Evolutionary conservation across 1,284 basidiomycete species (phyloP).

Genomic region (Sporisorium reilianum): DNA sequence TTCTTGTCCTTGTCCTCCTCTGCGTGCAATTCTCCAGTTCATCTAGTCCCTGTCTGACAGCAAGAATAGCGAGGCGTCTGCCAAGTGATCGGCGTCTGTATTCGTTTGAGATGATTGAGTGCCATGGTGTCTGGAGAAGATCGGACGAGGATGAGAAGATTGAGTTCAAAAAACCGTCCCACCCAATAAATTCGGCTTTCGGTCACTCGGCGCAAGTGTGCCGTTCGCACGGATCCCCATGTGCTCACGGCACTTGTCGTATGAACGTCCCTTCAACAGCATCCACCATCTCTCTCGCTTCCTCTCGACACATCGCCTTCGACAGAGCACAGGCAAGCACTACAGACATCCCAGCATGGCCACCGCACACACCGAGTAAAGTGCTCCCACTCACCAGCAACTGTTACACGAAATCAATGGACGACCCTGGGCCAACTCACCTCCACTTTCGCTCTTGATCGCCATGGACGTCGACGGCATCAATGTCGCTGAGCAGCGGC

Average conservation of each 20-base stretch:
- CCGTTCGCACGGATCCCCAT: slow-evolving; percentile 23
- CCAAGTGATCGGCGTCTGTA: too few relatives aligned
- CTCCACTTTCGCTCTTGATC: not conserved
- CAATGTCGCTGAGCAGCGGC: slow-evolving; percentile 17
- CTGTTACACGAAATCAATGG: not conserved
- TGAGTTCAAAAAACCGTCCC: slow-evolving; percentile 2
- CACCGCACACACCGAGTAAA: not conserved
- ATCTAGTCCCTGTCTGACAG: not conserved
- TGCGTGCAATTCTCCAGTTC: not conserved
- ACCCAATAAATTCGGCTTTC: slow-evolving; percentile 18
- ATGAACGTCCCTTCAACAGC: not conserved
- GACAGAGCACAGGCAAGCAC: not conserved
- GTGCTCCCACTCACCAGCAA: not conserved
- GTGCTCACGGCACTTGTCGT: not conserved
- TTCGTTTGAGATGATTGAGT: too few relatives aligned
- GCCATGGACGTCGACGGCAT: slow-evolving; percentile 21
- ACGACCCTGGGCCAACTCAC: not conserved
- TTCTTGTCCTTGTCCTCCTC: not conserved
- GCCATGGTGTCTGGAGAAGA: too few relatives aligned
- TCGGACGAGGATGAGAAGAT: not conserved
- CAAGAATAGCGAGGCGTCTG: not conserved
- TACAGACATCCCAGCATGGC: not conserved
- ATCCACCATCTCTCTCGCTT: not conserved
- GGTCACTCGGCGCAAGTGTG: not conserved
- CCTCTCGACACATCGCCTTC: not conserved